A percentile compares a stretch with the other conserved stretches of the same genome.
These are phyloP conservation scores for Leavenworthia alabamica DNA, from an alignment of 345 rosid species.

Conservation along the genomic window DNA sequence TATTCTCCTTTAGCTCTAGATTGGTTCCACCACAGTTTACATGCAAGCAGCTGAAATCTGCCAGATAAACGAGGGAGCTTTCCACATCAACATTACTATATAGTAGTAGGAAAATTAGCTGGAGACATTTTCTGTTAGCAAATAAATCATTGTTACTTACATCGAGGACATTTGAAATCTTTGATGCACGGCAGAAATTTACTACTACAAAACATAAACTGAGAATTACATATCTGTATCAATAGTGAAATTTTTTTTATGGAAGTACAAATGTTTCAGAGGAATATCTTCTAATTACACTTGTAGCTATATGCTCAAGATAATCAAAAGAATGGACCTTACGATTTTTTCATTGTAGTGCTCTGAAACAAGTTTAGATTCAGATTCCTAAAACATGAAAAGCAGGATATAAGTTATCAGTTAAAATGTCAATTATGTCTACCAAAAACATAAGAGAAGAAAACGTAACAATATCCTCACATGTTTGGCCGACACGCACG, in stretches of 20 bases:
- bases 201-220: constrained; percentile 31
- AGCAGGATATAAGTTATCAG: not conserved
- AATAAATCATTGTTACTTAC: constrained; percentile 33
- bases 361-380: constrained; percentile 59
- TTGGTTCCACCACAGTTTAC: constrained; percentile 65
- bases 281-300: not conserved
- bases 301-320: not conserved
- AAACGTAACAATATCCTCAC: constrained; percentile 31
- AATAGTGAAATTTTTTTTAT: not conserved
- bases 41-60: constrained; percentile 48
- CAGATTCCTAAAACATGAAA: constrained; percentile 39
- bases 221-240: not conserved
- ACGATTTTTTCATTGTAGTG: constrained; percentile 39
- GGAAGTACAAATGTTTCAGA: not conserved
- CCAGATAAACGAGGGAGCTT: not conserved
- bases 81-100: constrained; percentile 2
- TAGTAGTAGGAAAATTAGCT: not conserved
- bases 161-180: constrained; percentile 42
- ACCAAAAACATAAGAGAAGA: constrained; percentile 6
- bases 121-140: not conserved
- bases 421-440: constrained; percentile 7
- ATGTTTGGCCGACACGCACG: constrained; percentile 46
- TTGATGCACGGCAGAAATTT: constrained; percentile 49
- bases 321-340: constrained; percentile 30
- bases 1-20: constrained; percentile 29